phyloP scores from a whole-genome alignment of 2,329 filamentous ascomycete species.

The Cercospora beticola region DNA sequence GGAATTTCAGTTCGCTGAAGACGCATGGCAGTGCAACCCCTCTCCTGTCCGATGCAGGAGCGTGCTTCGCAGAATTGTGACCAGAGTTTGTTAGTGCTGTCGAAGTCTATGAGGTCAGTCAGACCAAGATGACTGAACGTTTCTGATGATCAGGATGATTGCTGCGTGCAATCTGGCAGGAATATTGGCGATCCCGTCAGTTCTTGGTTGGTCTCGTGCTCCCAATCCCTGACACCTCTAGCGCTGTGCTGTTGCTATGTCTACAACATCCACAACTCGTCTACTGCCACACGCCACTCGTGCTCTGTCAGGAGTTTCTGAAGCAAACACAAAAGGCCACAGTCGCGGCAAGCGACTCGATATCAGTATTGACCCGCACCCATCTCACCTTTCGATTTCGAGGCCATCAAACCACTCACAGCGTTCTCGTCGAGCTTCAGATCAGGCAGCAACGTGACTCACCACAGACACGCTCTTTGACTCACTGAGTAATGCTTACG shows the following conservation, averaged over 20 bases:
- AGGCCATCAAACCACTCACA: background rate
- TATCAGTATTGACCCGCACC: background rate
- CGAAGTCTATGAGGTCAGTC: too few relatives aligned
- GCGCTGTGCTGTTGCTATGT: background rate
- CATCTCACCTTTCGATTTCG: too few relatives aligned
- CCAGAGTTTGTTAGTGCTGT: too few relatives aligned
- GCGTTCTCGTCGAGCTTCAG: background rate
- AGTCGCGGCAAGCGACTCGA: background rate
- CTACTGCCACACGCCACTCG: background rate
- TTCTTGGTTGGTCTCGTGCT: background rate
- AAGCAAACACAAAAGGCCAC: background rate
- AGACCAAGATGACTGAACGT: too few relatives aligned
- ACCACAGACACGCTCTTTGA: background rate
- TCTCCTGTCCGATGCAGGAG: too few relatives aligned
- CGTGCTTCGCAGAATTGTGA: too few relatives aligned
- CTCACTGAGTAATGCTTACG: background rate
- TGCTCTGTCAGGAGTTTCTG: background rate
- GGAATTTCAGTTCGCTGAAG: too few relatives aligned
- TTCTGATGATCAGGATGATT: too few relatives aligned
- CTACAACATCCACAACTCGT: background rate
- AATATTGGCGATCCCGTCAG: too few relatives aligned
- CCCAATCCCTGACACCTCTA: background rate
- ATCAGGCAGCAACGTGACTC: background rate
- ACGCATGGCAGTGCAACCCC: too few relatives aligned
- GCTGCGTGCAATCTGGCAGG: too few relatives aligned